Evolutionary conservation across 805 yeast genomes (phyloP).

Genomic region (Lipomyces kockii): DNA sequence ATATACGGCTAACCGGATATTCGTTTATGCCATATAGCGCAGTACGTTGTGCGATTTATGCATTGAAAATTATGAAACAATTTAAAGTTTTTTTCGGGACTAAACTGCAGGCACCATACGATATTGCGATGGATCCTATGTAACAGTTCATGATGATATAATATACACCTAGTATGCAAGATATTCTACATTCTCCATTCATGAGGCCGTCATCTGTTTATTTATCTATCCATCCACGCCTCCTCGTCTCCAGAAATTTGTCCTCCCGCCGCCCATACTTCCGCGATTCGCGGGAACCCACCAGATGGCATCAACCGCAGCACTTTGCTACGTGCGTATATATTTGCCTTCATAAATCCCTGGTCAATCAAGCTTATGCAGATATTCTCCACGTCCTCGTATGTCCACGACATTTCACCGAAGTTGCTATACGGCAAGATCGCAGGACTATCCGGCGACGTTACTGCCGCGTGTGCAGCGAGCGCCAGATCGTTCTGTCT

Average conservation of each 20-base stretch:
- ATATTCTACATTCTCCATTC: background rate
- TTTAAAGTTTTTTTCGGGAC: too few species aligned
- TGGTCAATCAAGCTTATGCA: conserved; percentile 44
- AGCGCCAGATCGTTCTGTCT: conserved; percentile 13
- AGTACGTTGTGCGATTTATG: too few species aligned
- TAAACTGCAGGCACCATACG: too few species aligned
- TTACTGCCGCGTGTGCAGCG: background rate
- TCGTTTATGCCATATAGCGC: too few species aligned
- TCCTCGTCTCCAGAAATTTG: conserved; percentile 28
- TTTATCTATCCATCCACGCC: conserved; percentile 34
- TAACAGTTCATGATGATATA: background rate
- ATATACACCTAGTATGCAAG: background rate
- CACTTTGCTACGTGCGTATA: conserved; percentile 38
- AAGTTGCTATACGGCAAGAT: conserved; percentile 19
- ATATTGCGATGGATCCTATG: background rate
- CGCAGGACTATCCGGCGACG: conserved; percentile 10
- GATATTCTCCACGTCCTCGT: conserved; percentile 43
- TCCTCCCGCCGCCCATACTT: conserved; percentile 29
- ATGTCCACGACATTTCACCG: conserved; percentile 27
- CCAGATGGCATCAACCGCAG: conserved; percentile 30
- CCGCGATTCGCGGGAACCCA: conserved; percentile 22
- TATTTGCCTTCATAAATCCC: conserved; percentile 47
- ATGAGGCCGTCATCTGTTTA: background rate
- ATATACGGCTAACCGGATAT: too few species aligned
- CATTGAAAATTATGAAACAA: too few species aligned